These are phyloP conservation scores for Cercospora canescens DNA, from an alignment of 2,329 filamentous ascomycete species.

Conservation along the genomic window DNA sequence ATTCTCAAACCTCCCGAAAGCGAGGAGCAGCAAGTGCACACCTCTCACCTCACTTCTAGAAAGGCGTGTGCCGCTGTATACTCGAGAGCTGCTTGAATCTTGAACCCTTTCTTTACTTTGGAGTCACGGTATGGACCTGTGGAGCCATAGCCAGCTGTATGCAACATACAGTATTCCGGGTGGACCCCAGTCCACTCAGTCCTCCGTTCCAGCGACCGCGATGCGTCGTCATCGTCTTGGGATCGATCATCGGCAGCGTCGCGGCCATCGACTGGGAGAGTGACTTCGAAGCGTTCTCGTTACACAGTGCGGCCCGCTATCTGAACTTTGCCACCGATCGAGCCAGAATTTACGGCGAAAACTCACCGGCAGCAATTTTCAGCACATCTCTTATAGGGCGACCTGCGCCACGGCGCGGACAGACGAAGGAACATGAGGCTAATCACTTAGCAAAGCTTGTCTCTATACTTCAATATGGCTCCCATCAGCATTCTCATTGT, in stretches of 20 bases:
- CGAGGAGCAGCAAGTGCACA: neutral
- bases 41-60: neutral
- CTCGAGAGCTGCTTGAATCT: no score
- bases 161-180: neutral
- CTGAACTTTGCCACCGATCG: neutral
- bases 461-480: neutral
- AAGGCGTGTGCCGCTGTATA: no score
- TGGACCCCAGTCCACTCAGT: neutral
- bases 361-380: neutral
- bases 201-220: neutral
- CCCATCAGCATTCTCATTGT: conserved; percentile 34
- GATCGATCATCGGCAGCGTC: neutral
- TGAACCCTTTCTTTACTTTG: no score
- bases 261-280: neutral
- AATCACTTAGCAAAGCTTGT: neutral
- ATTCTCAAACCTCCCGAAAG: neutral
- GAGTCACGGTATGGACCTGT: neutral
- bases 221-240: neutral
- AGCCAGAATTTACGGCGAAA: neutral
- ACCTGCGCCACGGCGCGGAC: neutral
- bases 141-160: neutral
- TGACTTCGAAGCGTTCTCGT: neutral
- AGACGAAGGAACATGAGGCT: neutral
- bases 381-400: neutral
- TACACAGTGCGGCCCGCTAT: neutral